A percentile compares a stretch with the other conserved stretches of the same genome.
These are phyloP conservation scores for Pyrus hybrid DNA, from an alignment of 331 rosid genomes.

Conservation along the genomic window DNA sequence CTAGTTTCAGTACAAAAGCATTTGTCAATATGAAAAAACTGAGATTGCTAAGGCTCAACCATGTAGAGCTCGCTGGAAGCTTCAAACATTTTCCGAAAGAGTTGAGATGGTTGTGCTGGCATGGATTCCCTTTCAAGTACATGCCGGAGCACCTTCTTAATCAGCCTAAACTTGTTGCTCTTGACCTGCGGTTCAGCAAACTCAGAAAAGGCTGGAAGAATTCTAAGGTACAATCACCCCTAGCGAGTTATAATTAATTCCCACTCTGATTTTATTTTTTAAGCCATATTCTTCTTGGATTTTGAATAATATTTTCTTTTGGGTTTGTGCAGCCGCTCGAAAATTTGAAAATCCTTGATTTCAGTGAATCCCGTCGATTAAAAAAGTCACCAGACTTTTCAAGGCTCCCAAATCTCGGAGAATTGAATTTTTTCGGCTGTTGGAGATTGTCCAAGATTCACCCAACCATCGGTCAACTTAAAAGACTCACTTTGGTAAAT, in stretches of 20 bases:
- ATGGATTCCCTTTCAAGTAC: neutral
- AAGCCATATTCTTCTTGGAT: neutral
- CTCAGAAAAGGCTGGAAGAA: neutral
- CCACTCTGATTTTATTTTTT: neutral
- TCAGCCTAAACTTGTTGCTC: neutral
- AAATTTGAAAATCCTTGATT: neutral
- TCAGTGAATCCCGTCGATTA: accelerated
- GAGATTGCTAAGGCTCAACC: neutral
- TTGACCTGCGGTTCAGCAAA: neutral
- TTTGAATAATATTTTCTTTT: too few relatives aligned
- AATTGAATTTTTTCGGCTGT: accelerated
- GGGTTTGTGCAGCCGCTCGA: neutral
- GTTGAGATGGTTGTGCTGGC: neutral
- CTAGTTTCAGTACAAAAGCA: neutral
- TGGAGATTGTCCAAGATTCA: neutral
- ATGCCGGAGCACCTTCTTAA: neutral
- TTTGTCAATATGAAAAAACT: neutral
- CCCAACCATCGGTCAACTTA: neutral
- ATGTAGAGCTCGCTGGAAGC: neutral
- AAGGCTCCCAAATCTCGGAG: neutral
- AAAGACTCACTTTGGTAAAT: neutral
- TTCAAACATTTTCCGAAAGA: neutral
- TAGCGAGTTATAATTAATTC: neutral
- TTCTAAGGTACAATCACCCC: neutral
- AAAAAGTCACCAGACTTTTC: neutral